Base-by-base conservation (phyloP, 345 rosid species). In the Hibiscus trionum region DNA sequence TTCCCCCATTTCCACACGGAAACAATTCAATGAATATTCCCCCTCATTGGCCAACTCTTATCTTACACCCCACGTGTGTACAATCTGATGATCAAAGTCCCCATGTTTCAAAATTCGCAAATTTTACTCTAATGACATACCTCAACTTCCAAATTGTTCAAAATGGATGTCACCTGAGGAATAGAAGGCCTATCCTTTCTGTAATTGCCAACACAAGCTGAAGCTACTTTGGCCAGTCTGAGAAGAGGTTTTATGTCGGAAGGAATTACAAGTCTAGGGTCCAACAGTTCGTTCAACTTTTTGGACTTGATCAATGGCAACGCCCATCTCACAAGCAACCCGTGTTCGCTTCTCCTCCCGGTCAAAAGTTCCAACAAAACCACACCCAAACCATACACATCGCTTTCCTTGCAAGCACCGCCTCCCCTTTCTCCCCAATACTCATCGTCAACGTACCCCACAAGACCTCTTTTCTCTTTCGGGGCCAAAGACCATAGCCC, bases 371-470 rank as follows among this genome's bases (percentile, higher is more conserved):
- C 97, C 33, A 93, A 66, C 78, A 93, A 76, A 39, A 91, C 85
- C 78, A 93, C 90, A 39, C 98, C 98, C 71, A 82, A 91, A 26
- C 96, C 91, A 55, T 82, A 93, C 44, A 93, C 89, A 66, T 91
- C 98, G 26, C 88, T 84, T 77, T 82, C 97, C 74, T 85, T 93
- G 63, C 88, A 82, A 69, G 82, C 79, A 3, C 82, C 85, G 2
- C 75, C 76, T 5, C 81, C 68, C 15, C 49, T 72, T 14, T 19
- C 39, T 0, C 10, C 57, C 88, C 90, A 86, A 72, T 85, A 85
- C 29, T 90, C 95, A 42, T 86, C 95, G 58, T 93, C 98, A 4
- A 84, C 81, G 33, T 80, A 84, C 61, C 91, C 88, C 14, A 27
- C 57, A 11, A 86, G 55, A 65, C 86, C 93, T 49, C 78, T 83